A percentile compares a stretch with the other conserved stretches of the same genome.
phyloP scores from a whole-genome alignment of 1,284 basidiomycete genomes.

The Microbotryum silenes-acaulis region DNA sequence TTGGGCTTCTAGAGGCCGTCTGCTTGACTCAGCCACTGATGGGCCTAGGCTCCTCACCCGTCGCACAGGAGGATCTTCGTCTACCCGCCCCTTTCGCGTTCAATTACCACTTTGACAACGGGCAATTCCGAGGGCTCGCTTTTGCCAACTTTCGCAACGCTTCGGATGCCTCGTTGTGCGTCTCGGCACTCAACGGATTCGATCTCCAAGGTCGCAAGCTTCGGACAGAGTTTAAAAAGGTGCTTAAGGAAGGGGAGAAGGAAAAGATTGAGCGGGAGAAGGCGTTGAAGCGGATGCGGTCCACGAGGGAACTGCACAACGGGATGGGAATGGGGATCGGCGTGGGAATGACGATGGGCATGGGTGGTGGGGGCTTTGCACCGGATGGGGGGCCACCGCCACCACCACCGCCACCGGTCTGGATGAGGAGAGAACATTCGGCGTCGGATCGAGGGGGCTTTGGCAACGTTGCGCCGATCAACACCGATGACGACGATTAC shows the following conservation, averaged over 20 bases:
- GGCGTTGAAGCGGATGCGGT: slow-evolving; percentile 90
- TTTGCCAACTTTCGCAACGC: slow-evolving; percentile 96
- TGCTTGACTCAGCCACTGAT: slow-evolving; percentile 8
- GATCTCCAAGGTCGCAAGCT: slow-evolving; percentile 77
- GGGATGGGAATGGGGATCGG: background rate
- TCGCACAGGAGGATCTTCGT: slow-evolving; percentile 65
- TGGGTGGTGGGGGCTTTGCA: background rate
- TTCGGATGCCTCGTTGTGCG: slow-evolving; percentile 87
- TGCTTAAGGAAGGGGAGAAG: slow-evolving; percentile 96
- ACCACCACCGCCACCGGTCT: background rate
- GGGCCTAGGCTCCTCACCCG: slow-evolving; percentile 10
- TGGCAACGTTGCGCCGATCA: background rate
- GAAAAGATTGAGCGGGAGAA: slow-evolving; percentile 98
- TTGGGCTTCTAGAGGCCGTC: slow-evolving; percentile 25
- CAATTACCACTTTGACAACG: slow-evolving; percentile 95
- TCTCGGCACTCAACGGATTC: slow-evolving; percentile 79
- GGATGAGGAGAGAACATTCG: slow-evolving; percentile 13
- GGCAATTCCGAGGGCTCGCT: slow-evolving; percentile 92
- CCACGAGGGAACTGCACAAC: slow-evolving; percentile 1
- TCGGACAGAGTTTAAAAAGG: slow-evolving; percentile 98
- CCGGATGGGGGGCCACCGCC: too few species aligned
- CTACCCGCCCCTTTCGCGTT: slow-evolving; percentile 99
- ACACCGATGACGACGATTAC: slow-evolving; percentile 23
- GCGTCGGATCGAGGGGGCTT: slow-evolving; percentile 6
- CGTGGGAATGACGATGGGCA: too few species aligned